Evolutionary conservation across 495 filamentous ascomycete genomes (phyloP), one percentile per base, ranked within the genome.

Genomic region (Daldinia decipiens): DNA sequence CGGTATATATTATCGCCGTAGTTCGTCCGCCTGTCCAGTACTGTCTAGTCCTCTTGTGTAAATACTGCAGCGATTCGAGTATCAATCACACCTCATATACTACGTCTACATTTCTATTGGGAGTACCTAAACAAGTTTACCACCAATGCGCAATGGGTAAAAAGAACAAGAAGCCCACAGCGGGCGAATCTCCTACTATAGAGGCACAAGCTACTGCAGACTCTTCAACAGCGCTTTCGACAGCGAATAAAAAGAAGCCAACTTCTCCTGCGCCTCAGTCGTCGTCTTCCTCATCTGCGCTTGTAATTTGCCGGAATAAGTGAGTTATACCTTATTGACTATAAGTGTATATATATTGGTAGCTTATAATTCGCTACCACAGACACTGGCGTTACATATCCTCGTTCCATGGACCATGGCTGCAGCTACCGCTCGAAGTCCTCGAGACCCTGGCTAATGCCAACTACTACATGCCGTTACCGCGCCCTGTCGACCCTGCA

Each of bases 311-410:
- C 80, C 86, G 89, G 70, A 92, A 92, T 78, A 92, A 92, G 88
- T 91, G 83, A 71, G 80, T 78, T 54, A 12, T 51, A 59, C 27
- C 21, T 54, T 38, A 21, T n/a, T 55, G 17, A 26, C 26, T 31
- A 60, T 68, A 38, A 47, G 24, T 39, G 17, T 45, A 13, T 26
- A 43, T 47, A 32, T 70, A 59, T 59, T 43, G 32, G 50, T 62
- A 55, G 62, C 61, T 50, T 61, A 65, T 40, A 66, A 53, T 26
- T 47, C 50, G 40, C 63, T 40, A 32, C 17, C 7, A 15, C 59
- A 93, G 91, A 72, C 91, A 93, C 80, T 93, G 91, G 91, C 86
- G 88, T 47, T 92, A 93, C 76, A 94, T 94, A 59, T 93, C 91
- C 19, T 88, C 91, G 55, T 94, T 92, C 72, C 92, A 94, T 76